phyloP scores from a whole-genome alignment of 1,284 basidiomycete species.

The Thecaphora thlaspeos region DNA sequence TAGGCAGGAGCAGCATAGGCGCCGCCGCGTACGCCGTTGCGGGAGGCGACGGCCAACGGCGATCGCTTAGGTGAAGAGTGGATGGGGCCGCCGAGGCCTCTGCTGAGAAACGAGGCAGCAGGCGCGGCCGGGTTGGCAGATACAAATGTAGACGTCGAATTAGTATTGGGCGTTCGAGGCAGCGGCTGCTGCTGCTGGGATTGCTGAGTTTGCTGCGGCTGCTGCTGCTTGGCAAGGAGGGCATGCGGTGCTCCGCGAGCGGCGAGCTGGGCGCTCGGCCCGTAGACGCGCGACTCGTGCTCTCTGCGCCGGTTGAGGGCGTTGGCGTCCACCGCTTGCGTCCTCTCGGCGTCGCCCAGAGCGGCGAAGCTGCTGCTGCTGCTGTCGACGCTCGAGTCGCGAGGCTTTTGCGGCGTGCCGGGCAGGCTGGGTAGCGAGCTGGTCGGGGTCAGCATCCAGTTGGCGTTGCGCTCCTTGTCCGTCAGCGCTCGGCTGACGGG shows the following conservation, averaged over 20 bases:
- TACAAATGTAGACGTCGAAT: no score
- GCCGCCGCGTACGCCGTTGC: constrained; percentile 4
- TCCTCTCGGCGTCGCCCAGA: no score
- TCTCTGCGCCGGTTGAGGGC: no score
- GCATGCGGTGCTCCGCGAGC: no score
- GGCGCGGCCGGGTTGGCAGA: no score
- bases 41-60: constrained; percentile 13
- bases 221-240: no score
- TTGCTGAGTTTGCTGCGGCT: no score
- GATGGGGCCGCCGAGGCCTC: constrained; percentile 13
- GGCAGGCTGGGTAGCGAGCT: constrained; percentile 46
- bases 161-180: no score
- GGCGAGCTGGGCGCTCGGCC: no score
- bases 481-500: neutral
- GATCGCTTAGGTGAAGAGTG: constrained; percentile 31
- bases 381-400: constrained; percentile 17
- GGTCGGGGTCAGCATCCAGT: constrained; percentile 44
- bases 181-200: no score
- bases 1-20: constrained; percentile 7
- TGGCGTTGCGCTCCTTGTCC: constrained; percentile 17
- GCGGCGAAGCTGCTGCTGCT: neutral
- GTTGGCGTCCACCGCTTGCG: no score
- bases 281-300: no score
- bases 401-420: constrained; percentile 24
- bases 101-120: constrained; percentile 15